Conservation (phyloP, 2,329 filamentous ascomycete species). For the Thelonectria olida region DNA sequence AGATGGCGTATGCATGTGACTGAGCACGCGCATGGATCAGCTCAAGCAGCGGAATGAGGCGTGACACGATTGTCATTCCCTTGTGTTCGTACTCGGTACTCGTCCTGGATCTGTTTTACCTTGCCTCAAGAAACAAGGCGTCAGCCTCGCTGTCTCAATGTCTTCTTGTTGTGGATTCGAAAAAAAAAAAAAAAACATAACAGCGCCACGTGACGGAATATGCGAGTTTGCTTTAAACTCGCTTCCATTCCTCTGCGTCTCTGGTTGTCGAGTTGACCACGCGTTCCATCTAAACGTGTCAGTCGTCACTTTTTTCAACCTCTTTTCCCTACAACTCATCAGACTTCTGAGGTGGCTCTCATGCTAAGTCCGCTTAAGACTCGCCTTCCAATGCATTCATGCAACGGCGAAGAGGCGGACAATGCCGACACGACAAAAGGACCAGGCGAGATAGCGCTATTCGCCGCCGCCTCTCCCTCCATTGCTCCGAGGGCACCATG, state of each 20-base stretch:
- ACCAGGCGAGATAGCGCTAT: neutral
- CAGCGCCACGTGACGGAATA: neutral
- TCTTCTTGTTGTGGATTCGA: constrained; percentile 1
- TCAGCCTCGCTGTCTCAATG: constrained; percentile 11
- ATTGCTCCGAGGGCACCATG: neutral
- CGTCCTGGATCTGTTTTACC: constrained; percentile 2
- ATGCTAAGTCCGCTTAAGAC: neutral
- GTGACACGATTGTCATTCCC: constrained; percentile 27
- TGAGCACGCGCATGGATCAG: constrained; percentile 33
- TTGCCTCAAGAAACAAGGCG: constrained; percentile 14
- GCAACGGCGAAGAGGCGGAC: neutral
- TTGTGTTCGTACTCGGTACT: neutral
- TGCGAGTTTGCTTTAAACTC: constrained; percentile 4
- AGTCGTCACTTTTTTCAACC: neutral
- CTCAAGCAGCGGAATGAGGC: constrained; percentile 13
- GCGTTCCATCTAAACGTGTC: neutral
- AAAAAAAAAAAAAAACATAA: neutral
- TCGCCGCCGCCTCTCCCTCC: neutral
- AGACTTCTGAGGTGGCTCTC: constrained; percentile 13
- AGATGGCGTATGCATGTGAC: constrained; percentile 39
- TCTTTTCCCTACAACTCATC: neutral
- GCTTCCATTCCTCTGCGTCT: neutral
- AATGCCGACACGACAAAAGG: neutral
- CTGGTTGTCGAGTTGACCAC: neutral
- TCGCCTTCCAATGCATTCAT: constrained; percentile 1